Evolutionary conservation across 768 basidiomycete species (phyloP).

Genomic region (Phaeotremella fagi): DNA sequence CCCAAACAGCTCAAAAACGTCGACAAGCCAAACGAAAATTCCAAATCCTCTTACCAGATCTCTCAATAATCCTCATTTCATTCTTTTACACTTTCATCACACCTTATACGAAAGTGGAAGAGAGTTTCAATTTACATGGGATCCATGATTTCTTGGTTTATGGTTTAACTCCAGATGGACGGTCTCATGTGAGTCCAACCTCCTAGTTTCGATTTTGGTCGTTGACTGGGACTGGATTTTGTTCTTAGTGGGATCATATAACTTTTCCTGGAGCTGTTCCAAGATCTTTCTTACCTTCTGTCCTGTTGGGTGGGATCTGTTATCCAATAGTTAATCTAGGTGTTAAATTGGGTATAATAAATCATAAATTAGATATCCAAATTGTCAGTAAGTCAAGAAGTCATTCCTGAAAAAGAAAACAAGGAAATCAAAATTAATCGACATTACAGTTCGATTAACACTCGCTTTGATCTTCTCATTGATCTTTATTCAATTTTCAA

Average conservation of each 20-base stretch:
- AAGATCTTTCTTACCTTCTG: slow-evolving; percentile 74
- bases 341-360: slow-evolving; percentile 51
- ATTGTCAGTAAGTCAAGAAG: slow-evolving; percentile 56
- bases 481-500: slow-evolving; percentile 61
- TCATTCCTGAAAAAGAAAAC: background rate
- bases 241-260: slow-evolving; percentile 79
- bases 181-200: too few species aligned
- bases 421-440: background rate
- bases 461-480: slow-evolving; percentile 64
- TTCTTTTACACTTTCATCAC: slow-evolving; percentile 64
- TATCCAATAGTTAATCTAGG: slow-evolving; percentile 55
- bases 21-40: slow-evolving; percentile 14
- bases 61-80: slow-evolving; percentile 23
- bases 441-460: slow-evolving; percentile 62
- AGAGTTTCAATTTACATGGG: slow-evolving; percentile 92
- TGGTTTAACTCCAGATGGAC: slow-evolving; percentile 55
- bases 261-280: slow-evolving; percentile 84
- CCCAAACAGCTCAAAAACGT: background rate
- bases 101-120: slow-evolving; percentile 95
- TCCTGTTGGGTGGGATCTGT: slow-evolving; percentile 61
- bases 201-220: too few species aligned
- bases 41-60: slow-evolving; percentile 9
- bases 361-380: slow-evolving; percentile 65
- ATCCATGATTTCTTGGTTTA: slow-evolving; percentile 79
- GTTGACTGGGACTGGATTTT: background rate